These are phyloP conservation scores for Diphasiastrum complanatum DNA, from an alignment of 83 land plant genomes.

Conservation along the genomic window DNA sequence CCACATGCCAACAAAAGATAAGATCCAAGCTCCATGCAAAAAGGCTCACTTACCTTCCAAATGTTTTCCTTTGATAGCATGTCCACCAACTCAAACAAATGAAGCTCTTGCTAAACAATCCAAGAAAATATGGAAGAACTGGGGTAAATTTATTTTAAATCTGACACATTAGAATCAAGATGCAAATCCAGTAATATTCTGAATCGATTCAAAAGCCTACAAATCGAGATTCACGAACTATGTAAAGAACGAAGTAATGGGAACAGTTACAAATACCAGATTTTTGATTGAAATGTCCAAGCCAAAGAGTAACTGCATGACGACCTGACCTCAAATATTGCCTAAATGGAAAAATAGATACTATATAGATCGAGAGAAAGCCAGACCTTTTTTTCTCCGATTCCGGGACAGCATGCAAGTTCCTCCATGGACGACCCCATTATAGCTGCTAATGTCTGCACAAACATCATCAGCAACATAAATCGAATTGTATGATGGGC, in stretches of 20 bases:
- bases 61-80: no score
- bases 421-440: slow-evolving; percentile 42
- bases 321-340: no score
- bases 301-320: no score
- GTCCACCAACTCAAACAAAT: no score
- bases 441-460: slow-evolving; percentile 31
- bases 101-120: neutral
- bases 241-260: no score
- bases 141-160: neutral
- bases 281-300: no score
- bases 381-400: slow-evolving; percentile 36
- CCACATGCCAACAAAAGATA: neutral
- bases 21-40: neutral
- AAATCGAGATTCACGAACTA: no score
- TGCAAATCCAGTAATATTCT: neutral
- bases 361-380: no score
- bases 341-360: no score
- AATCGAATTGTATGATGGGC: neutral
- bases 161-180: neutral
- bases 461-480: neutral
- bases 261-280: no score
- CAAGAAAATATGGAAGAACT: neutral
- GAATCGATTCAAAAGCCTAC: no score
- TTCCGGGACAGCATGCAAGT: slow-evolving; percentile 40
- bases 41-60: no score